Conservation (phyloP, 2,329 filamentous ascomycete genomes). For the Emmonsia crescens region DNA sequence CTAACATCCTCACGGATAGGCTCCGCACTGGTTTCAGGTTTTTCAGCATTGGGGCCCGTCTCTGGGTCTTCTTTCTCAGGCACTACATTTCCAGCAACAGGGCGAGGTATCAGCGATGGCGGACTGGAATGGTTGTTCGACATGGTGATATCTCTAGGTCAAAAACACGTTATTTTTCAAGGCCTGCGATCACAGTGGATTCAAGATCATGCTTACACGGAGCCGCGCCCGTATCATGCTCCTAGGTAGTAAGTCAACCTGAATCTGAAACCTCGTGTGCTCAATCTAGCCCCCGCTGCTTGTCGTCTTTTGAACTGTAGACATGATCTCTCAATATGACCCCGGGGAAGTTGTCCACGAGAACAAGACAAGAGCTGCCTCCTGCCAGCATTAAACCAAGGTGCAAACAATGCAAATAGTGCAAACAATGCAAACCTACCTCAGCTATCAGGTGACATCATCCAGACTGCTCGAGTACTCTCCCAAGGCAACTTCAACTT, state of each 20-base stretch:
- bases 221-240: not conserved
- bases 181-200: not conserved
- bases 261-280: not conserved
- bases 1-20: not conserved
- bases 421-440: constrained; percentile 9
- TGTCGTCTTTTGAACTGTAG: not conserved
- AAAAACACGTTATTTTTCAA: not conserved
- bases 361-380: not conserved
- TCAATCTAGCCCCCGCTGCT: not conserved
- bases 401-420: not conserved
- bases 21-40: not conserved
- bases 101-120: not conserved
- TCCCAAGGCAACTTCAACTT: not conserved
- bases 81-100: not conserved
- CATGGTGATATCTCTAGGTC: not conserved
- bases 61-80: not conserved
- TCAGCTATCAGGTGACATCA: constrained; percentile 15
- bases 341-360: not conserved
- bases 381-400: not conserved
- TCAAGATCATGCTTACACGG: not conserved
- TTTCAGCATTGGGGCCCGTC: not conserved
- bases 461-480: not conserved
- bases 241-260: not conserved
- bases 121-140: not conserved
- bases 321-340: not conserved